These are phyloP conservation scores for Holtermanniella nyarrowii DNA, from an alignment of 768 basidiomycete species.

Conservation along the genomic window DNA sequence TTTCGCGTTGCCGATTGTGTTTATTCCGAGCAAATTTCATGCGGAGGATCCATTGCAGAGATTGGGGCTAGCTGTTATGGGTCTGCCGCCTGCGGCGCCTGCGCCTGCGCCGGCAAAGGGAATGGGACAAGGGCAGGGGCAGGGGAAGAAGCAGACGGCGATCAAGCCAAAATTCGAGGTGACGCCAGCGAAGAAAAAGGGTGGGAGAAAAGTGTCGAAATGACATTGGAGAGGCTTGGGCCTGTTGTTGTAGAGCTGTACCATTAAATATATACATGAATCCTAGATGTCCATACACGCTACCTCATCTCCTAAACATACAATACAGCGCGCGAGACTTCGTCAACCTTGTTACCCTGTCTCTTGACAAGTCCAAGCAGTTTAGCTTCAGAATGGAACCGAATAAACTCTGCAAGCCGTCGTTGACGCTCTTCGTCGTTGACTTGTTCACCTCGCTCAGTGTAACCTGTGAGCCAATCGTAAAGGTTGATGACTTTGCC, in stretches of 20 bases:
- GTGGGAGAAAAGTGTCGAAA: too few species aligned
- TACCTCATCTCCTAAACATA: background rate
- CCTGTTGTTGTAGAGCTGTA: too few species aligned
- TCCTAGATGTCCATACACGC: too few species aligned
- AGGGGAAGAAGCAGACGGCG: background rate
- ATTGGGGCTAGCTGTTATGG: conserved; percentile 31
- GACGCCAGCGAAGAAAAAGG: too few species aligned
- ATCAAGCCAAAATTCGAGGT: too few species aligned
- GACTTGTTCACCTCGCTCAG: conserved; percentile 7
- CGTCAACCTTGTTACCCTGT: background rate
- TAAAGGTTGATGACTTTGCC: conserved; percentile 31
- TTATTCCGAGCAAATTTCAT: conserved; percentile 36
- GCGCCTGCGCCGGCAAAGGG: background rate
- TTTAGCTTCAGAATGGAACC: conserved; percentile 32
- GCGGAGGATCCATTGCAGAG: conserved; percentile 25
- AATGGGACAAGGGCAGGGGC: background rate
- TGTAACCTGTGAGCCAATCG: conserved; percentile 34
- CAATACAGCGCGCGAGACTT: background rate
- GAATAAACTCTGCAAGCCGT: conserved; percentile 20
- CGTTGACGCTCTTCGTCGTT: background rate
- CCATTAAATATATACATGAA: too few species aligned
- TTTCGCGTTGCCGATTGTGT: conserved; percentile 22
- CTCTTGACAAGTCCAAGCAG: conserved; percentile 29
- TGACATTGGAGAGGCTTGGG: too few species aligned
- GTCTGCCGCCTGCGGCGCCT: background rate